These are phyloP conservation scores for Chalara sp. DNA, from an alignment of 2,329 filamentous ascomycete species.

Conservation along the genomic window DNA sequence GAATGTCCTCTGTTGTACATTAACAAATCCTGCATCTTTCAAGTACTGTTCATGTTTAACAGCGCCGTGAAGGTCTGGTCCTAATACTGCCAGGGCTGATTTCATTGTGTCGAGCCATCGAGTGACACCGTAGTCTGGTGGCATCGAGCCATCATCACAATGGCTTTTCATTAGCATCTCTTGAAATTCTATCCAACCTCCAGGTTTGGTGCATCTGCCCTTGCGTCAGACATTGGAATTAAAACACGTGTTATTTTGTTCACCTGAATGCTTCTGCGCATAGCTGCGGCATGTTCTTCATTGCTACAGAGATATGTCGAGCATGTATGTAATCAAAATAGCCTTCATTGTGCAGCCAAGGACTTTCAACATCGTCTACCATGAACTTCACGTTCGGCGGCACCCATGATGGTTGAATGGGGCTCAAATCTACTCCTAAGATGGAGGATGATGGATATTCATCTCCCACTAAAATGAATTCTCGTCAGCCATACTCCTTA, in stretches of 20 bases:
- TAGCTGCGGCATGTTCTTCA: slow-evolving; percentile 45
- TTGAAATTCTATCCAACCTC: slow-evolving; percentile 10
- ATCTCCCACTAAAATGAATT: slow-evolving; percentile 42
- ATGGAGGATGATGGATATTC: slow-evolving; percentile 35
- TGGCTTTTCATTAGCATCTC: background rate
- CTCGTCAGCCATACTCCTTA: no score
- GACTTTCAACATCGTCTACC: slow-evolving; percentile 30
- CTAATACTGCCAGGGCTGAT: slow-evolving; percentile 6
- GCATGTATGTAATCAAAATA: slow-evolving; percentile 54
- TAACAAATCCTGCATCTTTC: slow-evolving; percentile 6
- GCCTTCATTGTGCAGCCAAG: slow-evolving; percentile 39
- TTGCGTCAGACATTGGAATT: no score
- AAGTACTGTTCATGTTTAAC: slow-evolving; percentile 1
- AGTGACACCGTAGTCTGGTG: slow-evolving; percentile 1
- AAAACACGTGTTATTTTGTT: background rate
- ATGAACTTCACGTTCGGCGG: slow-evolving; percentile 42
- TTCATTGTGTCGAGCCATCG: slow-evolving; percentile 1
- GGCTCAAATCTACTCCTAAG: slow-evolving; percentile 47
- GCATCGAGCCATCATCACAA: slow-evolving; percentile 8
- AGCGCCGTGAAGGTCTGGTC: slow-evolving; percentile 4
- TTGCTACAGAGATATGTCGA: slow-evolving; percentile 44
- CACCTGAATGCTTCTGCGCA: slow-evolving; percentile 5
- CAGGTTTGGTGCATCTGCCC: slow-evolving; percentile 1
- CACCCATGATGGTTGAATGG: slow-evolving; percentile 48
- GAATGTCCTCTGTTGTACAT: slow-evolving; percentile 19